Evolutionary conservation across 169 alveolate genomes (phyloP), one percentile per base, ranked within the genome.

Genomic region (Eimeria necatrix): DNA sequence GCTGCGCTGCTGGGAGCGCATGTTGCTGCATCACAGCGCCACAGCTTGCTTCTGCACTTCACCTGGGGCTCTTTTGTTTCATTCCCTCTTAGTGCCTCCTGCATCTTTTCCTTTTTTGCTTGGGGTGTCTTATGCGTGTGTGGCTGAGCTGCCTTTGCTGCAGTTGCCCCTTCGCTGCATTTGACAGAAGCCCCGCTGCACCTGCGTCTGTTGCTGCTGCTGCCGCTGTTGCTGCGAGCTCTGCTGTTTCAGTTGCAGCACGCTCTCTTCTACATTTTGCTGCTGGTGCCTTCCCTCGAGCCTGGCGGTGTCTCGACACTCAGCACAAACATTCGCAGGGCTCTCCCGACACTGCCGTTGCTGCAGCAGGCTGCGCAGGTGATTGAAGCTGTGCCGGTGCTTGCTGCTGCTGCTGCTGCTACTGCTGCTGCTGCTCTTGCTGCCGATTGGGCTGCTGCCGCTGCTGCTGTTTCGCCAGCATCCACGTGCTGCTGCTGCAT

Each of bases 301-400:
- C 16, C 68, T 56, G 68, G 68, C 41, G 20, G 20, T 4, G 56
- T 9, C 18, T 74, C 60, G 32, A 26, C 8, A 18, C 85, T n/a
- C 26, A 22, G 18, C 24, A 46, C 52, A 6, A 14, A 22, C 56
- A 74, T 74, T 16, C 41, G 26, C 26, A 8, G n/a, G 85, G 59
- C 59, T 60, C 41, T 74, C 32, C 85, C 85, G 5, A 41, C 85
- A 10, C 85, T 74, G 85, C 85, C 41, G 85, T 53, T 74, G 85
- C 85, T 74, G 85, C 85, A 74, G 85, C 85, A 74, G 85, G 85
- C 85, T 16, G 18, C 60, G 6, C 85, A 74, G 85, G 60, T 74
- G 24, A n/a, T 6, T 22, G 26, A 53, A 41, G 56, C 26, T 10
- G 52, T 20, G 41, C 18, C 18, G 41, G 51, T 68, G 7, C 32